Conservation (phyloP, 2,329 filamentous ascomycete genomes). For the Sclerotiophoma versabilis region DNA sequence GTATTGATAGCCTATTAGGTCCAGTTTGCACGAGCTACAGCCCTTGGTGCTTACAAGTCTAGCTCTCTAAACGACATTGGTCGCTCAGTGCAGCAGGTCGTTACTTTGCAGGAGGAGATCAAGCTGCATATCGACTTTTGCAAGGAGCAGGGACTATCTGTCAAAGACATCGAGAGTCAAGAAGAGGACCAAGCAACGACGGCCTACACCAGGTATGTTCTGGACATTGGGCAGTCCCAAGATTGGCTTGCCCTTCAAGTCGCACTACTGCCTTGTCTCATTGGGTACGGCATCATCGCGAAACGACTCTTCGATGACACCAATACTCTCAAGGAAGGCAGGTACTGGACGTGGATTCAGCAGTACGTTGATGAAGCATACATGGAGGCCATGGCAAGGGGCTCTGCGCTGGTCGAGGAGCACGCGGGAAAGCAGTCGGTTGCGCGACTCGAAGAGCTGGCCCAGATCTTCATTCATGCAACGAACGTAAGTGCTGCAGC, state of each 20-base stretch:
- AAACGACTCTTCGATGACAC: conserved; percentile 70
- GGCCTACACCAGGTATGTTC: conserved; percentile 81
- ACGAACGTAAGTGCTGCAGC: conserved; percentile 68
- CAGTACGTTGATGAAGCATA: conserved; percentile 89
- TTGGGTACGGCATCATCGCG: conserved; percentile 88
- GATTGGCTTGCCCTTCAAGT: conserved; percentile 89
- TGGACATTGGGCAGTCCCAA: conserved; percentile 86
- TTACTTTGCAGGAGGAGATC: conserved; percentile 81
- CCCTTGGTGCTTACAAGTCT: conserved; percentile 84
- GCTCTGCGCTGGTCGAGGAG: conserved; percentile 76
- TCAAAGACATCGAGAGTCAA: conserved; percentile 73
- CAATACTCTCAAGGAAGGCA: conserved; percentile 64
- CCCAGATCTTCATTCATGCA: conserved; percentile 85
- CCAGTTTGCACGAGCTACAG: conserved; percentile 87
- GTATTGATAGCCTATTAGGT: conserved; percentile 59
- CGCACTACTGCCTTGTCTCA: conserved; percentile 81
- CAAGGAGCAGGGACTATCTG: conserved; percentile 76
- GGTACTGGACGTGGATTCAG: conserved; percentile 90
- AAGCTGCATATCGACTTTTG: conserved; percentile 84
- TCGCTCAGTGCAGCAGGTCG: conserved; percentile 72
- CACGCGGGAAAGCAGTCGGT: conserved; percentile 77
- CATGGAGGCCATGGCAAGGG: conserved; percentile 71
- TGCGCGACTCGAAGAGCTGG: conserved; percentile 78
- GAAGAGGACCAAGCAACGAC: conserved; percentile 83
- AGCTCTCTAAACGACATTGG: conserved; percentile 76